Conservation (phyloP, 495 filamentous ascomycete genomes). For the Hyaloscypha variabilis region DNA sequence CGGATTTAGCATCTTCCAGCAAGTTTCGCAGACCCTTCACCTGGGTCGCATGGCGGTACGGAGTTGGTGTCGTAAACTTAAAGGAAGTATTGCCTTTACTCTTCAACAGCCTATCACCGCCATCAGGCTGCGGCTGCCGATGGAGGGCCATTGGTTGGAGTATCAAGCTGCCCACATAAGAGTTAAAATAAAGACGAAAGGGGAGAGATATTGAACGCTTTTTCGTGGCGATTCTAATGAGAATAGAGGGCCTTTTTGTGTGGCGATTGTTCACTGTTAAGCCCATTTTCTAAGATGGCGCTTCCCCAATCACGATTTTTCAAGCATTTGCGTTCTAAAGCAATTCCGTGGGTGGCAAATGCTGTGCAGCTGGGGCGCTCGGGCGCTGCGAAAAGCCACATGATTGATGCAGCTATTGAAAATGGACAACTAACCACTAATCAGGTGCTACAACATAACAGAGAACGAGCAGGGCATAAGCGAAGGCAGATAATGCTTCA, state of each 20-base stretch:
- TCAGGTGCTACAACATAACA: neutral
- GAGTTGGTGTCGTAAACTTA: slow-evolving; percentile 1
- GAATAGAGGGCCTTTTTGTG: slow-evolving; percentile 11
- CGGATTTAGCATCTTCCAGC: slow-evolving; percentile 4
- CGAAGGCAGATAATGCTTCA: slow-evolving; percentile 2
- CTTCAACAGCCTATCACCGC: neutral
- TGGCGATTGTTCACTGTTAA: neutral
- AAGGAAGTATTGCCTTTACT: slow-evolving; percentile 8
- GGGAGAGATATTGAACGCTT: slow-evolving; percentile 1
- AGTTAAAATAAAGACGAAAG: neutral
- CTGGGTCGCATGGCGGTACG: slow-evolving; percentile 3
- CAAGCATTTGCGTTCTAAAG: slow-evolving; percentile 10
- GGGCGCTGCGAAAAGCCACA: slow-evolving; percentile 6
- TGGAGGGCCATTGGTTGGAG: neutral
- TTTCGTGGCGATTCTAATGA: slow-evolving; percentile 3
- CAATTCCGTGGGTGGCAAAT: slow-evolving; percentile 1
- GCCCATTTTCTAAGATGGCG: neutral
- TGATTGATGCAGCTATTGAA: neutral
- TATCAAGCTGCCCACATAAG: neutral
- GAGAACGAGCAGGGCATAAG: neutral
- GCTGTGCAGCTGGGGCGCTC: slow-evolving; percentile 4
- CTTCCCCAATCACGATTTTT: slow-evolving; percentile 1
- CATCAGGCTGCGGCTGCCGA: slow-evolving; percentile 6
- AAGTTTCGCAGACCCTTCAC: neutral
- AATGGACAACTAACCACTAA: slow-evolving; percentile 3